Evolutionary conservation across 2,329 filamentous ascomycete species (phyloP).

Genomic region (Trichoderma asperellum): DNA sequence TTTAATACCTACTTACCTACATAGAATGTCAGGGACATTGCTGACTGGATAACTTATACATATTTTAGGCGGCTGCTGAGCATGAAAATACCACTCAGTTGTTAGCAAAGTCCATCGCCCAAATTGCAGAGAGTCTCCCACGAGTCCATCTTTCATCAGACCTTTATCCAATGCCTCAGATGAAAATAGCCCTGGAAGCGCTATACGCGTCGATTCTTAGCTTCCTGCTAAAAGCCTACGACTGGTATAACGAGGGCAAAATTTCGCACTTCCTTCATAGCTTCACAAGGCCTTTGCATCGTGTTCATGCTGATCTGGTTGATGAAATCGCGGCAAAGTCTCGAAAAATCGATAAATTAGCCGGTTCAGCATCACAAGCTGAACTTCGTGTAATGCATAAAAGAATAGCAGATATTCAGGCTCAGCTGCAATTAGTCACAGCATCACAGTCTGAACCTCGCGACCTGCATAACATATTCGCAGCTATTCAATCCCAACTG

Average conservation of each 20-base stretch:
- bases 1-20: no score
- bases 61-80: not conserved
- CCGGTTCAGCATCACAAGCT: not conserved
- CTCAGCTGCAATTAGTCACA: not conserved
- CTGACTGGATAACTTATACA: no score
- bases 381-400: not conserved
- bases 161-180: not conserved
- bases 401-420: not conserved
- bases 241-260: not conserved
- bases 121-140: not conserved
- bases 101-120: not conserved
- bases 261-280: not conserved
- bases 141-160: not conserved
- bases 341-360: not conserved
- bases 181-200: not conserved
- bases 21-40: no score
- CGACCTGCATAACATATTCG: not conserved
- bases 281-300: not conserved
- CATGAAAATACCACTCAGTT: not conserved
- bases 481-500: not conserved
- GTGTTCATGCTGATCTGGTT: not conserved
- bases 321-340: not conserved
- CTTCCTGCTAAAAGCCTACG: not conserved
- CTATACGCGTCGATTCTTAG: not conserved
- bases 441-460: not conserved